These are phyloP conservation scores for Zarea fungicola DNA, from an alignment of 2,329 filamentous ascomycete genomes.

Conservation along the genomic window DNA sequence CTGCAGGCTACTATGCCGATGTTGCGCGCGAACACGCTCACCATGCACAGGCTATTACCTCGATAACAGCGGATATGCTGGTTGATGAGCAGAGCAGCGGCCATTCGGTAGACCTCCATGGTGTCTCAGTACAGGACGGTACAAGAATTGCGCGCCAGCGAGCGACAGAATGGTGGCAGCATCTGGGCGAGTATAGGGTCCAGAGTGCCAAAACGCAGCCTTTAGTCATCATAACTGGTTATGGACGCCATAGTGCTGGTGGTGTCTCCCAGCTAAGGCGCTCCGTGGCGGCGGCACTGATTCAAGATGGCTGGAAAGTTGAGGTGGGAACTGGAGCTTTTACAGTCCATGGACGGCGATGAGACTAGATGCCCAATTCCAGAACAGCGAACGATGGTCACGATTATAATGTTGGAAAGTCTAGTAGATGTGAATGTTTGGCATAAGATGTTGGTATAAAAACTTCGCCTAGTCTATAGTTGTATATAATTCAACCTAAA, in stretches of 20 bases:
- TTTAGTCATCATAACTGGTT: conserved; percentile 74
- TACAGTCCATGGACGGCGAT: conserved; percentile 30
- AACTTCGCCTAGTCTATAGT: neutral
- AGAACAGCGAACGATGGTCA: too few species aligned
- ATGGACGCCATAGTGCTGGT: conserved; percentile 71
- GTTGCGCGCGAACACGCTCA: conserved; percentile 60
- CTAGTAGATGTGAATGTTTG: too few species aligned
- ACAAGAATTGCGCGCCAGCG: conserved; percentile 68
- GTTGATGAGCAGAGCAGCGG: conserved; percentile 62
- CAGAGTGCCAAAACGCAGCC: conserved; percentile 42
- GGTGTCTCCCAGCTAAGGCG: conserved; percentile 72
- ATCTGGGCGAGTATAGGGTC: conserved; percentile 59
- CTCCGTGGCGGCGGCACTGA: conserved; percentile 70
- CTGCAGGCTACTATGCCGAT: conserved; percentile 69
- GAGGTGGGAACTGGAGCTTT: conserved; percentile 67
- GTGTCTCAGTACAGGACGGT: conserved; percentile 74
- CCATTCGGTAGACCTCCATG: conserved; percentile 71
- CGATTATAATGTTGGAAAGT: neutral
- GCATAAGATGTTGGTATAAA: neutral
- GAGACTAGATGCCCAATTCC: too few species aligned
- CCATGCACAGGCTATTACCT: conserved; percentile 52
- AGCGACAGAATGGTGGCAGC: conserved; percentile 71
- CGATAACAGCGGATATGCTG: conserved; percentile 63
- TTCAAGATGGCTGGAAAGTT: conserved; percentile 77
- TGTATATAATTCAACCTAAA: neutral